phyloP scores from a whole-genome alignment of 805 yeast species.

The Lipomyces lipofer region DNA sequence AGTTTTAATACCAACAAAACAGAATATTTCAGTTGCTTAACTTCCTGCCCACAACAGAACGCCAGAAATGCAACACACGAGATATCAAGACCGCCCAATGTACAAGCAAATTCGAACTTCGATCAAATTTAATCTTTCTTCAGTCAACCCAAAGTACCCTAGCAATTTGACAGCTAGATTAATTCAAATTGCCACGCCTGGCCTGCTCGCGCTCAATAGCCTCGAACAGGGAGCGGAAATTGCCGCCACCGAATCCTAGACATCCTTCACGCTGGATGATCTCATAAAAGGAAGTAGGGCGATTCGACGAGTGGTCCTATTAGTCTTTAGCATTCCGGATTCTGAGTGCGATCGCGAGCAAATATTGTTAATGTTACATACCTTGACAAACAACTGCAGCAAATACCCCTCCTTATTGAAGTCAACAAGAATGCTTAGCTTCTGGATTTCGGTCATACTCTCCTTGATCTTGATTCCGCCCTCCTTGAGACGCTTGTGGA shows the following conservation, averaged over 20 bases:
- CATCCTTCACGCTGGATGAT: constrained; percentile 78
- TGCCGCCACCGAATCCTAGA: constrained; percentile 87
- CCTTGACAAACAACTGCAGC: constrained; percentile 72
- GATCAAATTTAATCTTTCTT: too few species aligned
- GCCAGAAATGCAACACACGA: too few species aligned
- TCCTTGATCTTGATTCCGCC: constrained; percentile 51
- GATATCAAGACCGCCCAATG: too few species aligned
- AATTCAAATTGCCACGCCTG: constrained; percentile 57
- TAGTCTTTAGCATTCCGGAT: neutral
- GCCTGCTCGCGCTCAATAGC: constrained; percentile 77
- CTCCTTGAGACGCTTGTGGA: constrained; percentile 48
- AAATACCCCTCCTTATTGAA: constrained; percentile 67
- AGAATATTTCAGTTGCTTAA: too few species aligned
- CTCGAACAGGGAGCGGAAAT: constrained; percentile 78
- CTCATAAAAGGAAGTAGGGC: constrained; percentile 83
- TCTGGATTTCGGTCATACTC: constrained; percentile 50
- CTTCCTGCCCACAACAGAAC: too few species aligned
- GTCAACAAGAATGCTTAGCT: constrained; percentile 63
- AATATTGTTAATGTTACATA: too few species aligned
- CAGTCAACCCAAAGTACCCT: too few species aligned
- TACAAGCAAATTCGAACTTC: too few species aligned
- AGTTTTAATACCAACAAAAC: too few species aligned
- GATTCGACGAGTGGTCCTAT: constrained; percentile 37
- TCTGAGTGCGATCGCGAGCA: neutral
- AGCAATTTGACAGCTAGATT: neutral